Evolutionary conservation across 2,329 filamentous ascomycete species (phyloP), one percentile per base, ranked within the genome.

Genomic region (Fusarium azukiicola): DNA sequence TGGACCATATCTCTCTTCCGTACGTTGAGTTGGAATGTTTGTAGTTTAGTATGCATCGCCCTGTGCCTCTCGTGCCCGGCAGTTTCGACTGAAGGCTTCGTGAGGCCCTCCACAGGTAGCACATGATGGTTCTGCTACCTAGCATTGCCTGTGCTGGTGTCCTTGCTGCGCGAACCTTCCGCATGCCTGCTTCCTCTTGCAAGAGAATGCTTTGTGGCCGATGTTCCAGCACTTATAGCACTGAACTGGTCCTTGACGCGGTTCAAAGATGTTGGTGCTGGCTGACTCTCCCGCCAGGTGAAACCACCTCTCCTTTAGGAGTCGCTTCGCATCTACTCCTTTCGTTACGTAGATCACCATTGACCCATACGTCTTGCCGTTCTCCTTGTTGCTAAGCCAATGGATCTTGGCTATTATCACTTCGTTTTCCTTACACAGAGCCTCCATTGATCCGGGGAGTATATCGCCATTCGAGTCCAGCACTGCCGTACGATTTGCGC

Each of bases 351-450:
- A 68, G 42, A 74, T 50, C 32, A 81, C 81, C 71, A 83, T 83
- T 11, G 77, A 83, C 16, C 81, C 72, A 69, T 81, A 79, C 32
- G 76, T 73, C 69, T 84, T 83, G 32, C 63, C 49, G 40, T 68
- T 66, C 27, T 76, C 73, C 68, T 73, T 82, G 11, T 76, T 74
- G 69, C 81, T 83, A 8, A 84, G 79, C 81, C 74, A 83, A 40
- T 52, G 47, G 17, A 84, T 80, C 69, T 81, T 84, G 6, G 76
- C 77, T 52, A 83, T 73, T 23, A 40, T 67, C n/a, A 72, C 67
- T 10, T 83, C 72, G 50, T 84, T 84, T 58, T 83, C 80, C 7
- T 52, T 61, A n/a, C 80, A 70, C 13, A 83, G 71, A 23, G 69
- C 77, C 63, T 83, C 77, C 5, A 69, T 71, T 16, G 71, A 78